Evolutionary conservation across 331 rosid species (phyloP), one percentile per base, ranked within the genome.

Genomic region (Dryas integrifolia): DNA sequence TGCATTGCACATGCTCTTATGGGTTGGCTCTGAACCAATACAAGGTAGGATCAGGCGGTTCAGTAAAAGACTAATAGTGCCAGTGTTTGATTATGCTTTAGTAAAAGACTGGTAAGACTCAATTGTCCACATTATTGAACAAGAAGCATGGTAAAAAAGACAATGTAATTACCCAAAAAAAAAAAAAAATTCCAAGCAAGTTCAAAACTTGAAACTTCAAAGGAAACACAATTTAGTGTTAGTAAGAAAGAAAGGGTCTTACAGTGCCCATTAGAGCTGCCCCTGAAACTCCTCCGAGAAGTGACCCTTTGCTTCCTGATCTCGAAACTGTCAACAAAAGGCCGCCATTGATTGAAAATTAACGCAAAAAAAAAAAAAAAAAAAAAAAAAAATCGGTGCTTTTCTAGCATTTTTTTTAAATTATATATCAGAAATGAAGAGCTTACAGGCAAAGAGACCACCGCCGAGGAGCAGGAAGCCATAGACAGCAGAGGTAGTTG

Each of bases 241-340:
- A 41, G 35, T 44, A 3, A 11, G 57, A 35, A 41, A 35, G 11
- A 2, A 46, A 14, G 9, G 47, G 45, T 62, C 77, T 70, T 57
- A 80, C 81, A 30, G 72, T 26, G 30, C 64, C 81, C 84, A 80
- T 70, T 3, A 76, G 59, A 57, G 74, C 81, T 57, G 77, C 77
- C 13, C 81, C 84, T 4, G 81, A 56, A 57, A 71, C 58, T 2
- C 81, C 84, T 6, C 84, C 84, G 10, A 80, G 24, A 35, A 76
- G 74, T 15, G 84, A 80, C n/a, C 81, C 81, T 7, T 80, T 76
- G 70, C 84, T 80, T 65, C 84, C 81, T 39, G 81, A 65, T 52
- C 70, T 80, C 6, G 69, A 55, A 70, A 39, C 81, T 80, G 67
- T 48, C 13, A 5, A 14, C 60, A 6, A 9, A 56, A 62, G 5